Percentiles rank a stretch among this genome's conserved stretches.
Conservation (phyloP, 1,284 basidiomycete genomes). For the Lentinula novae-zelandiae region DNA sequence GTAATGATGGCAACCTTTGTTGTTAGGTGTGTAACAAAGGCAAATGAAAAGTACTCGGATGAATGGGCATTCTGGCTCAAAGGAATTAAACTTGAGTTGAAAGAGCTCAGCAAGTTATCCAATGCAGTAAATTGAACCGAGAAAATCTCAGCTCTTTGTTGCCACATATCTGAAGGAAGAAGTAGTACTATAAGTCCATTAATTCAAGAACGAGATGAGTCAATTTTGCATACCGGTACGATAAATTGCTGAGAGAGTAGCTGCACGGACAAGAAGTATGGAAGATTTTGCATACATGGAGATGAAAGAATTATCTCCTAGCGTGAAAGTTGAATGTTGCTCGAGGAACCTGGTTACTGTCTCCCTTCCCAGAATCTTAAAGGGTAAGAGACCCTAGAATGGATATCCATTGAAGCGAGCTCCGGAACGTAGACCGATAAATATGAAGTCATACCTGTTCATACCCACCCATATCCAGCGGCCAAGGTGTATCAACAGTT, state of each 20-base stretch:
- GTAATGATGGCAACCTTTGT: conserved; percentile 11
- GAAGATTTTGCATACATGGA: conserved; percentile 15
- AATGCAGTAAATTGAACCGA: not conserved
- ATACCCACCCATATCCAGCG: conserved; percentile 9
- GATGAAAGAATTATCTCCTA: not conserved
- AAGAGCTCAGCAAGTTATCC: conserved; percentile 8
- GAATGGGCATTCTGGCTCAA: not conserved
- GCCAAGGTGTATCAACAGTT: conserved; percentile 12
- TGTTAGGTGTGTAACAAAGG: conserved; percentile 11
- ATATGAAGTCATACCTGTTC: not conserved
- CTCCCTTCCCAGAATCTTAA: not conserved
- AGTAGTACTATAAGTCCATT: not conserved
- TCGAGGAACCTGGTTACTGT: conserved; percentile 8
- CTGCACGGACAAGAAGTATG: conserved; percentile 11
- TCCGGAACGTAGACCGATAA: not conserved
- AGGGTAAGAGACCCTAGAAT: conserved; percentile 2
- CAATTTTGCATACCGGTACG: not conserved
- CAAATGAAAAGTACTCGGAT: not conserved
- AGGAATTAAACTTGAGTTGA: conserved; percentile 5
- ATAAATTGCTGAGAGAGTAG: not conserved
- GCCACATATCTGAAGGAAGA: not conserved
- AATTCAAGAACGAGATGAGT: no score
- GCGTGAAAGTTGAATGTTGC: not conserved
- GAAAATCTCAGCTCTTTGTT: not conserved
- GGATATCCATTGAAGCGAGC: not conserved